Percentiles rank a stretch among this genome's conserved stretches.
phyloP scores from a whole-genome alignment of 345 rosid genomes.

The Erodium maritimum region DNA sequence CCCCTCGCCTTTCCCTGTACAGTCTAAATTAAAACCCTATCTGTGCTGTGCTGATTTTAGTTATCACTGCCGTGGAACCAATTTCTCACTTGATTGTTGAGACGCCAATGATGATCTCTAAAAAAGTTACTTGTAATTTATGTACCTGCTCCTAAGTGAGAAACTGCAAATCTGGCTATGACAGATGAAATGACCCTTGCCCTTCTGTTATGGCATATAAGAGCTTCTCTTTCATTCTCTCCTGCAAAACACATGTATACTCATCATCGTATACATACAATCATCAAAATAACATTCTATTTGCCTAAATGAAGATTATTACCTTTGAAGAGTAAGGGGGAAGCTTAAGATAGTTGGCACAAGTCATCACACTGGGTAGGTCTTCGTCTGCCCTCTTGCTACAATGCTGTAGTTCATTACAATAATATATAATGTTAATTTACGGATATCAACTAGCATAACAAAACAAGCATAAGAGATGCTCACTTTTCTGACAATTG shows the following conservation, averaged over 20 bases:
- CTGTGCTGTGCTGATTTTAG: no score
- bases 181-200: constrained; percentile 95
- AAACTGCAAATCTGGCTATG: constrained; percentile 24
- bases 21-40: no score
- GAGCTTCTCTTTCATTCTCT: constrained; percentile 82
- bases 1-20: no score
- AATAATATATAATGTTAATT: not conserved
- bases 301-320: constrained; percentile 17
- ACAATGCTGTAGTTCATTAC: constrained; percentile 40
- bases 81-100: no score
- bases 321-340: constrained; percentile 92
- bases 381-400: constrained; percentile 57
- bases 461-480: not conserved
- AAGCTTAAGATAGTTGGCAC: constrained; percentile 90
- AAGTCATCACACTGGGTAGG: constrained; percentile 96
- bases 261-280: not conserved
- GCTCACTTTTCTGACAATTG: constrained; percentile 82
- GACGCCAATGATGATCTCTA: constrained; percentile 9
- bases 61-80: no score
- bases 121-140: constrained; percentile 21
- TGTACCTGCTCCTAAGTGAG: constrained; percentile 4
- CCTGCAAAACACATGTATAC: constrained; percentile 34
- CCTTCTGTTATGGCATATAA: constrained; percentile 88
- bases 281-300: not conserved
- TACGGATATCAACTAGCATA: not conserved